These are phyloP conservation scores for Mycena venus DNA, from an alignment of 768 basidiomycete species.

Conservation along the genomic window DNA sequence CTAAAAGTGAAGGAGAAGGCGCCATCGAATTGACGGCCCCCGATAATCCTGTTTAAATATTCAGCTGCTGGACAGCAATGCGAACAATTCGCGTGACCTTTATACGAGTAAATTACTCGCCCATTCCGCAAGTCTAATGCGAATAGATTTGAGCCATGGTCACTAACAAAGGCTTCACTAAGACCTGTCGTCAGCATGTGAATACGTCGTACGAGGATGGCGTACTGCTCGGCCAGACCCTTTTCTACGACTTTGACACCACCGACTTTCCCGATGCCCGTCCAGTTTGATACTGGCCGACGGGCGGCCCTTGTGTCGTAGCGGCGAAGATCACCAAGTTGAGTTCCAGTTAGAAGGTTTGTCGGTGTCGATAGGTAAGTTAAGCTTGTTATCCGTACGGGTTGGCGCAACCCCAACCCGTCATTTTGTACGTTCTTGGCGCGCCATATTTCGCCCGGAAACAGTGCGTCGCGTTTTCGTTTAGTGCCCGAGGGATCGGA, in stretches of 20 bases:
- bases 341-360: constrained; percentile 79
- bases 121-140: constrained; percentile 82
- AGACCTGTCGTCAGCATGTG: constrained; percentile 5
- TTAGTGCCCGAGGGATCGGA: constrained; percentile 56
- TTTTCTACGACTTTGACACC: constrained; percentile 72
- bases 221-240: constrained; percentile 77
- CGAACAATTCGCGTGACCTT: constrained; percentile 51
- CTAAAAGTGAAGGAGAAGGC: constrained; percentile 64
- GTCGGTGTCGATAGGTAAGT: constrained; percentile 63
- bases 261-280: constrained; percentile 67
- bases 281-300: constrained; percentile 79
- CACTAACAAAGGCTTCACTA: constrained; percentile 74
- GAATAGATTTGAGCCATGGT: constrained; percentile 73
- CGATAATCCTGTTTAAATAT: constrained; percentile 67
- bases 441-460: constrained; percentile 86
- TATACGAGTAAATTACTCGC: constrained; percentile 72
- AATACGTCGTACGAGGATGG: background rate
- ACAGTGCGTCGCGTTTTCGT: constrained; percentile 70
- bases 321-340: constrained; percentile 77
- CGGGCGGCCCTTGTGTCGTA: constrained; percentile 83
- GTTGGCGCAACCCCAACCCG: constrained; percentile 79
- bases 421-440: constrained; percentile 92
- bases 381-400: constrained; percentile 80
- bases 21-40: constrained; percentile 79
- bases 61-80: background rate